Conservation (phyloP, 192 early-diverging fungal species). For the Gaertneriomyces semiglobifer region DNA sequence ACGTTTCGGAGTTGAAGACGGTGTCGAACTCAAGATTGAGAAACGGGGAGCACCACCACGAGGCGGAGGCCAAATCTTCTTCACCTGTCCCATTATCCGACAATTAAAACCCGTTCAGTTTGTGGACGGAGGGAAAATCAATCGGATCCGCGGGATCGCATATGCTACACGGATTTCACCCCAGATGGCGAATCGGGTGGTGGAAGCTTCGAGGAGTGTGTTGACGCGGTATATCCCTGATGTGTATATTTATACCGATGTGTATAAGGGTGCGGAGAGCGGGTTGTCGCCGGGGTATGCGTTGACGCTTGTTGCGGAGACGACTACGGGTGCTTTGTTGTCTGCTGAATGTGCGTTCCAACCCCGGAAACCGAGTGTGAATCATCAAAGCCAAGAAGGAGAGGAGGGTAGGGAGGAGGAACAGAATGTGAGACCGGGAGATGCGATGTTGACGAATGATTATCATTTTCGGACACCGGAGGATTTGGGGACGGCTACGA, state of each 20-base stretch:
- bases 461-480: conserved; percentile 76
- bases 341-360: conserved; percentile 84
- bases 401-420: conserved; percentile 11
- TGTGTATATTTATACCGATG: conserved; percentile 96
- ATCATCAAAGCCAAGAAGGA: too few species aligned
- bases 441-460: conserved; percentile 37
- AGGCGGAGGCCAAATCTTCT: conserved; percentile 88
- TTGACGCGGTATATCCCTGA: conserved; percentile 94
- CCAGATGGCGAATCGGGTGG: conserved; percentile 90
- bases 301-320: conserved; percentile 86
- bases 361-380: conserved; percentile 32
- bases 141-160: conserved; percentile 92
- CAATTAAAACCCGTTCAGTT: conserved; percentile 75
- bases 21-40: conserved; percentile 81
- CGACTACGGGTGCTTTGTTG: conserved; percentile 76
- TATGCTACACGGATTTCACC: conserved; percentile 90
- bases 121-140: conserved; percentile 79
- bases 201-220: conserved; percentile 78
- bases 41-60: conserved; percentile 85
- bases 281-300: conserved; percentile 85
- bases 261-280: conserved; percentile 92
- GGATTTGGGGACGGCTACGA: conserved; percentile 76
- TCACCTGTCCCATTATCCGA: conserved; percentile 79
- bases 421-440: conserved; percentile 8
- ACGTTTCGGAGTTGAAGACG: conserved; percentile 82